Conservation (phyloP, 495 filamentous ascomycete genomes). For the Podospora sp. region DNA sequence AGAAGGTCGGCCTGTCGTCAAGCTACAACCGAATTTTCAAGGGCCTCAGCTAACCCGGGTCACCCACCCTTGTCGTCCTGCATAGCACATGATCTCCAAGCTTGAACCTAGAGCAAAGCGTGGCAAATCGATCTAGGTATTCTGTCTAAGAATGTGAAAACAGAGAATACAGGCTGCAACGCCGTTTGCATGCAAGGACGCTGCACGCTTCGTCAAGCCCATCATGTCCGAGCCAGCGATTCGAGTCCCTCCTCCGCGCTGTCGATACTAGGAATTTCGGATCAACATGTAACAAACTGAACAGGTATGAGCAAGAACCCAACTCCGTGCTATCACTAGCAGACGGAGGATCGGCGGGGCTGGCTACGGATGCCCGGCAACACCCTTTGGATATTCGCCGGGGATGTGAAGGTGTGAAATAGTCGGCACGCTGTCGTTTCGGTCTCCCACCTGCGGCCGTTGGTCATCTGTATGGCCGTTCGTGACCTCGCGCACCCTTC, state of each 20-base stretch:
- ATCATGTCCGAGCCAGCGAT: too few relatives aligned
- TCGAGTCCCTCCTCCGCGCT: too few relatives aligned
- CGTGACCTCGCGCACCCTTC: not conserved
- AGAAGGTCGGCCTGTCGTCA: not conserved
- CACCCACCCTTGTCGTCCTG: not conserved
- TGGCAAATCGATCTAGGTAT: not conserved
- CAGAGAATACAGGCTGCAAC: not conserved
- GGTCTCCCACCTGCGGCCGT: slow-evolving; percentile 24
- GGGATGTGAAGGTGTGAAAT: slow-evolving; percentile 56
- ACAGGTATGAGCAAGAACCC: not conserved
- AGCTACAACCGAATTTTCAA: not conserved
- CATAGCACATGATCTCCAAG: not conserved
- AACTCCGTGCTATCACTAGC: not conserved
- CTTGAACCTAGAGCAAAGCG: not conserved
- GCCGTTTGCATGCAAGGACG: not conserved
- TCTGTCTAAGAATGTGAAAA: not conserved
- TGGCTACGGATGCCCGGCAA: not conserved
- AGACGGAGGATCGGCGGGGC: too few relatives aligned
- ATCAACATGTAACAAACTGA: not conserved
- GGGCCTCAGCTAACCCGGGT: not conserved
- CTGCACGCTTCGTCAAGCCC: not conserved
- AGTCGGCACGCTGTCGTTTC: slow-evolving; percentile 34
- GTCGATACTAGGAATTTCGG: not conserved
- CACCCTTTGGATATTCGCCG: slow-evolving; percentile 56
- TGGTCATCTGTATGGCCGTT: not conserved